These are phyloP conservation scores for Elongisporangium prolatum DNA, from an alignment of 352 stramenopile species.

Conservation along the genomic window DNA sequence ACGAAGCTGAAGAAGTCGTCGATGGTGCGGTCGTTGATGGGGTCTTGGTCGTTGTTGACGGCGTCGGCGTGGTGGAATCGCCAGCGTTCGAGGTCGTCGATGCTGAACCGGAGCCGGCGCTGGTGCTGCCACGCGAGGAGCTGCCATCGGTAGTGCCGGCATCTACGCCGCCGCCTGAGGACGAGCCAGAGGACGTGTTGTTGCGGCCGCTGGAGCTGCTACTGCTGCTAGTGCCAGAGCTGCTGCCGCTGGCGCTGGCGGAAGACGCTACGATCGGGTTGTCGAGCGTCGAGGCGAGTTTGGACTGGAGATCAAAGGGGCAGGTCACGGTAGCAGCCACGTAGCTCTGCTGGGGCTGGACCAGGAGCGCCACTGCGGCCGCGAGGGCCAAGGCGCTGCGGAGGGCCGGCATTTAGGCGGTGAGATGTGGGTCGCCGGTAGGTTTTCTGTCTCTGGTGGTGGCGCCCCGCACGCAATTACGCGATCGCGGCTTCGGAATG, in stretches of 20 bases:
- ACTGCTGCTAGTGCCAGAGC: slow-evolving; percentile 12
- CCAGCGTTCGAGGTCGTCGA: slow-evolving; percentile 13
- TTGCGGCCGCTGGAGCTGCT: slow-evolving; percentile 1
- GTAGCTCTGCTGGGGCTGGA: slow-evolving; percentile 16
- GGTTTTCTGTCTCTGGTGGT: neutral
- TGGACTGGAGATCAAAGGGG: slow-evolving; percentile 54
- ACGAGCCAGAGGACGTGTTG: slow-evolving; percentile 7
- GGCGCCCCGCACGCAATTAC: neutral
- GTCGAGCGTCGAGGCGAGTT: slow-evolving; percentile 52
- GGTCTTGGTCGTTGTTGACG: slow-evolving; percentile 19
- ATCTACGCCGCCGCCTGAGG: slow-evolving; percentile 14
- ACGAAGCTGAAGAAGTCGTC: neutral
- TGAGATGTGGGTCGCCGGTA: neutral
- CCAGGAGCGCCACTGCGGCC: slow-evolving; percentile 17
- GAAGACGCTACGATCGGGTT: slow-evolving; percentile 39
- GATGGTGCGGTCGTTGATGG: slow-evolving; percentile 9
- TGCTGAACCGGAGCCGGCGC: slow-evolving; percentile 7
- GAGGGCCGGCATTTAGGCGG: neutral
- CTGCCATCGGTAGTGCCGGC: slow-evolving; percentile 3
- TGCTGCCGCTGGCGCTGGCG: slow-evolving; percentile 17
- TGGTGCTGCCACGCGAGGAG: slow-evolving; percentile 15
- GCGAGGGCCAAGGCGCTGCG: slow-evolving; percentile 10
- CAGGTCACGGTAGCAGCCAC: slow-evolving; percentile 38
- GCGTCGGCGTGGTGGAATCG: slow-evolving; percentile 15
- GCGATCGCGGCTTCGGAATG: neutral